phyloP scores from a whole-genome alignment of 192 early-diverging fungal species.

The Neocallimastix lanati region DNA sequence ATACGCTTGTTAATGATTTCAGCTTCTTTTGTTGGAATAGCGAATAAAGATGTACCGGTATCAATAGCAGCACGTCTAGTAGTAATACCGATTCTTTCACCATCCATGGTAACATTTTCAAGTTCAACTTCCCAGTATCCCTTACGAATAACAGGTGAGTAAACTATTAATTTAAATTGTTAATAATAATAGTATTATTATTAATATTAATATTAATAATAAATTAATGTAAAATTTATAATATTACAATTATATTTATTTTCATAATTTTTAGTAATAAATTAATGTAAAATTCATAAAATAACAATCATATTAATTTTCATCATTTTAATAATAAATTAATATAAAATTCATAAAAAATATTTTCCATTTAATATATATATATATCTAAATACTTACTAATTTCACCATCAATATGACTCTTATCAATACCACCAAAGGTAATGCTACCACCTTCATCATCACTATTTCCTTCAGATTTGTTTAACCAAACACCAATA shows the following conservation, averaged over 20 bases:
- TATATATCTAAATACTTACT: constrained; percentile 6
- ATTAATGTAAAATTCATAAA: no score
- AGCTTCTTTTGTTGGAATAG: constrained; percentile 53
- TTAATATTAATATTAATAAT: no score
- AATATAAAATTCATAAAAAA: no score
- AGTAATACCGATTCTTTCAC: constrained; percentile 31
- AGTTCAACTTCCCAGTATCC: constrained; percentile 96
- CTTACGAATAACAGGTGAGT: constrained; percentile 73
- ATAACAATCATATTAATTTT: no score
- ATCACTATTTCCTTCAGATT: constrained; percentile 26
- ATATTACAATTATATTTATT: no score
- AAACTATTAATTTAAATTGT: constrained; percentile 17
- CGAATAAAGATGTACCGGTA: constrained; percentile 77
- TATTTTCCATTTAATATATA: no score
- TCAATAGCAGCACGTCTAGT: constrained; percentile 70
- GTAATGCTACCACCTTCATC: constrained; percentile 71
- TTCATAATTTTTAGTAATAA: no score
- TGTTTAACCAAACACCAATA: constrained; percentile 75
- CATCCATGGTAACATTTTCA: constrained; percentile 56
- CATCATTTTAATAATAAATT: no score
- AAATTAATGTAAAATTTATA: no score
- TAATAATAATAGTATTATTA: no score
- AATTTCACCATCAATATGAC: constrained; percentile 40
- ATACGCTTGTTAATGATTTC: constrained; percentile 76
- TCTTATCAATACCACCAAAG: constrained; percentile 67